phyloP scores from a whole-genome alignment of 1,284 basidiomycete genomes.

The Pseudozyma tsukubaensis region DNA sequence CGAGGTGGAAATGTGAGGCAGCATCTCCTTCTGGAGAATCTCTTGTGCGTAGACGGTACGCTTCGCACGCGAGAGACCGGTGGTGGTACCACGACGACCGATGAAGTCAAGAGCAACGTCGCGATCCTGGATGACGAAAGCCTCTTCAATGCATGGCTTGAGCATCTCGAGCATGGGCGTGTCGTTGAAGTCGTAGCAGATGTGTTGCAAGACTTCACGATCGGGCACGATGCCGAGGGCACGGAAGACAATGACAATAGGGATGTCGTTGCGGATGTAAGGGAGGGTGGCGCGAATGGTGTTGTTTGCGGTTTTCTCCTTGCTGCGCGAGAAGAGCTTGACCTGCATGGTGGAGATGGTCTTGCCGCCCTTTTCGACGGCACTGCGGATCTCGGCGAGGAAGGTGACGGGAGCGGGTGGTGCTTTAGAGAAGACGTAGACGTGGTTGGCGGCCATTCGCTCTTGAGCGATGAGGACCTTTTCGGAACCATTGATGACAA shows the following conservation, averaged over 20 bases:
- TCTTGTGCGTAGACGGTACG: slow-evolving; percentile 97
- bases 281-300: slow-evolving; percentile 97
- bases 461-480: slow-evolving; percentile 99
- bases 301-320: slow-evolving; percentile 83
- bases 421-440: slow-evolving; percentile 98
- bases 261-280: slow-evolving; percentile 98
- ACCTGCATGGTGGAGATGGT: slow-evolving; percentile 98
- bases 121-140: slow-evolving; percentile 96
- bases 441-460: slow-evolving; percentile 99
- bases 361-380: slow-evolving; percentile 98
- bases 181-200: slow-evolving; percentile 97
- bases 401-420: slow-evolving; percentile 96
- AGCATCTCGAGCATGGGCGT: slow-evolving; percentile 96
- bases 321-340: slow-evolving; percentile 91
- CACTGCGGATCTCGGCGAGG: slow-evolving; percentile 95
- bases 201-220: slow-evolving; percentile 95
- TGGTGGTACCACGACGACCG: slow-evolving; percentile 95
- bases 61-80: slow-evolving; percentile 88
- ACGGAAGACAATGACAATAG: slow-evolving; percentile 98
- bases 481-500: slow-evolving; percentile 99
- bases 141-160: slow-evolving; percentile 98
- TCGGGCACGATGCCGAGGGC: slow-evolving; percentile 97
- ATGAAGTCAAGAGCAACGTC: slow-evolving; percentile 94
- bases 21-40: slow-evolving; percentile 97
- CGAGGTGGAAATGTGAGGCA: slow-evolving; percentile 95